phyloP scores from a whole-genome alignment of 208 protist genomes.

The Leishmania arabica region DNA sequence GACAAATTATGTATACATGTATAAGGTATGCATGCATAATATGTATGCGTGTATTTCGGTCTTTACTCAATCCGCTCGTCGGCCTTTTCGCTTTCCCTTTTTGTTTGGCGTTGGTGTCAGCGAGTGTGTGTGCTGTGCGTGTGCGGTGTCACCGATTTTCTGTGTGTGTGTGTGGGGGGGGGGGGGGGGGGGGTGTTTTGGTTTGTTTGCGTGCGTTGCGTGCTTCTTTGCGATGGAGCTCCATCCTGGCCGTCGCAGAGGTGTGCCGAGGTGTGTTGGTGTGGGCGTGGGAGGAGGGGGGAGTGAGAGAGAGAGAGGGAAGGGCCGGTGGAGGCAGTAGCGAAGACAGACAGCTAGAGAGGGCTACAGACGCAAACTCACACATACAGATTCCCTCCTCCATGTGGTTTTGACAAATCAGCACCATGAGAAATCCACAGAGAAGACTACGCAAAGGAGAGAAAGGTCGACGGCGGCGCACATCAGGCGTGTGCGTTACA shows the following conservation, averaged over 20 bases:
- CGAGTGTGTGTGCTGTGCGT: not conserved
- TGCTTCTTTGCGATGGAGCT: not conserved
- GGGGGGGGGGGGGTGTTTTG: too few species aligned
- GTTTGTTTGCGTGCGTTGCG: not conserved
- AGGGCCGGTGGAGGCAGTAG: not conserved
- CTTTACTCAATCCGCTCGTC: not conserved
- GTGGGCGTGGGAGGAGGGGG: not conserved
- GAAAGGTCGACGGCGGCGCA: not conserved
- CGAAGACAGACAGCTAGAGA: constrained; percentile 2
- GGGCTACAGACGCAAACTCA: not conserved
- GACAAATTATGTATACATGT: constrained; percentile 1
- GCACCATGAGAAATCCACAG: not conserved
- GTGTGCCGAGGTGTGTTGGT: not conserved
- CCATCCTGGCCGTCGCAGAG: too few species aligned
- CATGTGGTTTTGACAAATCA: not conserved
- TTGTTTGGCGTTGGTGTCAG: not conserved
- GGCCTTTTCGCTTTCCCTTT: not conserved
- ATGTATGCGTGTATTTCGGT: not conserved
- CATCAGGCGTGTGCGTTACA: not conserved
- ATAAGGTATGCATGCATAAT: constrained; percentile 7
- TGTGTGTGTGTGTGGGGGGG: not conserved
- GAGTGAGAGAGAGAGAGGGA: not conserved
- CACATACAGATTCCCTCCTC: not conserved
- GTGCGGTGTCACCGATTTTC: not conserved
- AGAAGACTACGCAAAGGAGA: not conserved